Evolutionary conservation across 106 monocot genomes (phyloP).

Genomic region (Cymbidium sinense): DNA sequence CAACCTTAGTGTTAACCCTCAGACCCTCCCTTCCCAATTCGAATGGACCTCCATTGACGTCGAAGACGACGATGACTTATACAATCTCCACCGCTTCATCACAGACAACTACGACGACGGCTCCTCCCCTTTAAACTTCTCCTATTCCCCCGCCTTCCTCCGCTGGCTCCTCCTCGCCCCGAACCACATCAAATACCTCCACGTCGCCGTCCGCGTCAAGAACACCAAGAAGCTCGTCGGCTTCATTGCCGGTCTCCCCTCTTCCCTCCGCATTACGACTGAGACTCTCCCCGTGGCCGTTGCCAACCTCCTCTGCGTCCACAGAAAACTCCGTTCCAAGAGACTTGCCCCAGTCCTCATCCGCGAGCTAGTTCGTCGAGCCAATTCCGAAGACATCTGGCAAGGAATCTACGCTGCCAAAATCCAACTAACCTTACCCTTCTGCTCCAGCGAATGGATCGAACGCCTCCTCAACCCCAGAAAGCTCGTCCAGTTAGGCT

Average conservation of each 20-base stretch:
- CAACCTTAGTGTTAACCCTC: constrained; percentile 43
- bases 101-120: constrained; percentile 72
- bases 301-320: constrained; percentile 67
- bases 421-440: constrained; percentile 41
- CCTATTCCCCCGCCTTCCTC: constrained; percentile 66
- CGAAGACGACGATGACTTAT: constrained; percentile 32
- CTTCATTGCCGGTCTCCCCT: constrained; percentile 69
- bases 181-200: constrained; percentile 43
- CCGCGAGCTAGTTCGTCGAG: constrained; percentile 52
- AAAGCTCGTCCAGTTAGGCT: constrained; percentile 63
- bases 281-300: constrained; percentile 53
- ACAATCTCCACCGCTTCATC: constrained; percentile 61
- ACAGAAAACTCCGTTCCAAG: constrained; percentile 68
- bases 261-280: constrained; percentile 38
- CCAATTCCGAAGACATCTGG: constrained; percentile 55
- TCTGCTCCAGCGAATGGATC: constrained; percentile 49
- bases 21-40: constrained; percentile 54
- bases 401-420: constrained; percentile 61
- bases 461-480: constrained; percentile 59
- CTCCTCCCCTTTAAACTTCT: constrained; percentile 67
- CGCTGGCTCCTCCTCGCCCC: constrained; percentile 68
- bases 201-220: constrained; percentile 63
- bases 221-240: constrained; percentile 61
- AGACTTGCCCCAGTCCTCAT: constrained; percentile 68
- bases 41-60: constrained; percentile 74